Evolutionary conservation across 495 filamentous ascomycete genomes (phyloP).

Genomic region (Schizothecium vesticola): DNA sequence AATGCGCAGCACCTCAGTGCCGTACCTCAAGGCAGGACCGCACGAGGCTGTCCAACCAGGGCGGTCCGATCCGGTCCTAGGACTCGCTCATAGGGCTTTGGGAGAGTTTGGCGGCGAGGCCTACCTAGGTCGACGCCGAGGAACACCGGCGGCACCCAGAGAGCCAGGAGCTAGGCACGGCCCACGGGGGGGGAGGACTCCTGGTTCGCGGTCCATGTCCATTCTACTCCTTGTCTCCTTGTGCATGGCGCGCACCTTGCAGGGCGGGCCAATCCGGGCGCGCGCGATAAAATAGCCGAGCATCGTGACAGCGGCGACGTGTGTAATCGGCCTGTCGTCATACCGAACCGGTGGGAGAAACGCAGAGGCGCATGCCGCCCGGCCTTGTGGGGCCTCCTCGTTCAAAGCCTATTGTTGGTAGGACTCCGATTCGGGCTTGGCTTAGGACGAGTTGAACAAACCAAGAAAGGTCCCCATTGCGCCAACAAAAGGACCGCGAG

Average conservation of each 20-base stretch:
- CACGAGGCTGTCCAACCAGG: slow-evolving; percentile 9
- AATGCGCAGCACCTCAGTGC: slow-evolving; percentile 1
- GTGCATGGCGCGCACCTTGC: slow-evolving; percentile 4
- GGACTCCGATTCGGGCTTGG: not conserved
- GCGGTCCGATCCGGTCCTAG: slow-evolving; percentile 5
- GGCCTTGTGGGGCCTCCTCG: slow-evolving; percentile 1
- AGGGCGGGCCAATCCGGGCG: slow-evolving; percentile 1
- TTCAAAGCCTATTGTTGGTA: not conserved
- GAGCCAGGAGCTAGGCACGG: too few species aligned
- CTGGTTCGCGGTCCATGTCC: not conserved
- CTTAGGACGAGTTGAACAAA: not conserved
- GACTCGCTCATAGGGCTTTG: not conserved
- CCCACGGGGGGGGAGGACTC: not conserved
- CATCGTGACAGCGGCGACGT: slow-evolving; percentile 6
- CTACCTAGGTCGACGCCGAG: not conserved
- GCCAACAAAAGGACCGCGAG: not conserved
- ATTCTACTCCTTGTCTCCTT: not conserved
- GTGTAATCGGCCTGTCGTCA: slow-evolving; percentile 13
- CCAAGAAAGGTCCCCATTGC: not conserved
- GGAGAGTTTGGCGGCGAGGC: not conserved
- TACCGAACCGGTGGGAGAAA: slow-evolving; percentile 10
- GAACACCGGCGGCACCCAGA: not conserved
- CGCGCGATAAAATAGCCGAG: not conserved
- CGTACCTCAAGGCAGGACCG: slow-evolving; percentile 1
- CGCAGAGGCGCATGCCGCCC: not conserved